Percentiles rank a stretch among this genome's conserved stretches.
Conservation (phyloP, 2,329 filamentous ascomycete genomes). For the Colletotrichum aenigma region DNA sequence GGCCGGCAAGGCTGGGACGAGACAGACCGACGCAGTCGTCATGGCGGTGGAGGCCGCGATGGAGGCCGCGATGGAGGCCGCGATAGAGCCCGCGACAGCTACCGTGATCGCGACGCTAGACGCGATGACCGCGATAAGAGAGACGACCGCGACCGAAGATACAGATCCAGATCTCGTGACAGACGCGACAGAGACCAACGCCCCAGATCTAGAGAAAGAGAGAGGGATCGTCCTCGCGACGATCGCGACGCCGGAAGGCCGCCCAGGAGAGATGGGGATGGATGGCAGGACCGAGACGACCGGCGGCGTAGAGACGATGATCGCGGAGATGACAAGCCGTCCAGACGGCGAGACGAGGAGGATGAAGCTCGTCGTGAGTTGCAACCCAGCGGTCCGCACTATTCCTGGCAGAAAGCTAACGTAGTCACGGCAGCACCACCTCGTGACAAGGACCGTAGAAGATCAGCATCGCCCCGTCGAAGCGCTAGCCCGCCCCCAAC, state of each 20-base stretch:
- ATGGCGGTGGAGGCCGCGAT: conserved; percentile 33
- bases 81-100: conserved; percentile 29
- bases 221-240: conserved; percentile 33
- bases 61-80: conserved; percentile 32
- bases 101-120: conserved; percentile 32
- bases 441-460: conserved; percentile 30
- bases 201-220: conserved; percentile 35
- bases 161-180: conserved; percentile 39
- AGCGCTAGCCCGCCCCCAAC: conserved; percentile 24
- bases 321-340: conserved; percentile 21
- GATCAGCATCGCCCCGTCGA: conserved; percentile 39
- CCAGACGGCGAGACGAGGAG: conserved; percentile 25
- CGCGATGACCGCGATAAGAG: conserved; percentile 25
- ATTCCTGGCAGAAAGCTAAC: not conserved
- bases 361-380: conserved; percentile 19
- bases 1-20: conserved; percentile 68
- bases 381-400: too few relatives aligned
- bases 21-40: conserved; percentile 40
- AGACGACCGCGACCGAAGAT: conserved; percentile 26
- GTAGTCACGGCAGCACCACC: conserved; percentile 7
- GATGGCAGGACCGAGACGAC: conserved; percentile 35
- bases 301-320: conserved; percentile 27
- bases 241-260: conserved; percentile 40
- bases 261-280: conserved; percentile 33
- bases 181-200: conserved; percentile 29